These are phyloP conservation scores for Furcasterigmium furcatum DNA, from an alignment of 2,329 filamentous ascomycete species.

Conservation along the genomic window DNA sequence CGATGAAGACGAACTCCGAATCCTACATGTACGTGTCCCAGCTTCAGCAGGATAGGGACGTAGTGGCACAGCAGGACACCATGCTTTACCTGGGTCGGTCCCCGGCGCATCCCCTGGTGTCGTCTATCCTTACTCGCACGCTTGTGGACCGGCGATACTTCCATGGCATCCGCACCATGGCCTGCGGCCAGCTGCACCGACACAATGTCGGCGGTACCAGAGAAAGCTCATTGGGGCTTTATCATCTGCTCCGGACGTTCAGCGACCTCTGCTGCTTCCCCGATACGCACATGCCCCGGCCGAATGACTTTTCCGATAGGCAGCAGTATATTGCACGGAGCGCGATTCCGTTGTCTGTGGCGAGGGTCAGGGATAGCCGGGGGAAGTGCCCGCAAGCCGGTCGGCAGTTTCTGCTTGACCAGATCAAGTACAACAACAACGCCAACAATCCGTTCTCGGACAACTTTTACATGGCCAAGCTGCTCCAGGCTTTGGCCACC, in stretches of 20 bases:
- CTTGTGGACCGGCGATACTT: constrained; percentile 91
- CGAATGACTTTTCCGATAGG: constrained; percentile 90
- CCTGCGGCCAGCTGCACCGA: constrained; percentile 72
- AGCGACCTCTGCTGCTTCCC: constrained; percentile 84
- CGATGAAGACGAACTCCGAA: constrained; percentile 76
- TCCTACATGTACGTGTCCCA: constrained; percentile 98
- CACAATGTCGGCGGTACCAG: constrained; percentile 60
- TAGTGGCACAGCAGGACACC: constrained; percentile 80
- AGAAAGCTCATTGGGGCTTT: constrained; percentile 74
- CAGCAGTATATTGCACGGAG: constrained; percentile 81
- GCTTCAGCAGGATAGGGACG: constrained; percentile 92
- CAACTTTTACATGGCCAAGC: constrained; percentile 78
- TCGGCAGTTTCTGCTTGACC: constrained; percentile 81
- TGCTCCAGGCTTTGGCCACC: constrained; percentile 63
- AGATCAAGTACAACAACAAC: constrained; percentile 93
- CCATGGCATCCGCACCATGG: constrained; percentile 85
- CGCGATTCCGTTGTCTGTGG: constrained; percentile 77
- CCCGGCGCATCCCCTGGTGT: constrained; percentile 75
- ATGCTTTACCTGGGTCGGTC: constrained; percentile 68
- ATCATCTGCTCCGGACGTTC: constrained; percentile 82
- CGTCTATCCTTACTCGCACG: constrained; percentile 85
- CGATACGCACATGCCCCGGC: constrained; percentile 72
- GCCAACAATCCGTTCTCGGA: constrained; percentile 86
- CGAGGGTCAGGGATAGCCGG: constrained; percentile 69
- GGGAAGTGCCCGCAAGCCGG: constrained; percentile 77